Evolutionary conservation across 225 moss, liverwort and hornwort species (phyloP).

Genomic region (Marchantia polymorpha): DNA sequence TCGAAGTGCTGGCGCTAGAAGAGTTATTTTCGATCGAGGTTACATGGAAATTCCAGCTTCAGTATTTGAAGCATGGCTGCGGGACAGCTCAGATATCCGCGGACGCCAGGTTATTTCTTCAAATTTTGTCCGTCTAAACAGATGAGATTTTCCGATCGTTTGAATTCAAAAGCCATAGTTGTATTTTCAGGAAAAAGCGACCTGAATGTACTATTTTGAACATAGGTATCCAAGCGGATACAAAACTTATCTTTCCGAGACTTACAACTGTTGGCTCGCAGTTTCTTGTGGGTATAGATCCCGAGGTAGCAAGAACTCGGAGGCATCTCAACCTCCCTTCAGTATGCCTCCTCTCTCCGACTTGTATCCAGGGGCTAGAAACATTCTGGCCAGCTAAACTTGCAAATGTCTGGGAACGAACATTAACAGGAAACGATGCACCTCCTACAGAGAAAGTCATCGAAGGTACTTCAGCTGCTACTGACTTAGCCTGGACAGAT

Average conservation of each 20-base stretch:
- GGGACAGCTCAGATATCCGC: conserved; percentile 32
- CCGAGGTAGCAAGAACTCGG: background rate
- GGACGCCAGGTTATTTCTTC: conserved; percentile 21
- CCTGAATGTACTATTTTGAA: too few species aligned
- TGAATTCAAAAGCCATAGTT: too few species aligned
- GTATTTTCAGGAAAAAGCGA: too few species aligned
- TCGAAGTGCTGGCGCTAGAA: conserved; percentile 1
- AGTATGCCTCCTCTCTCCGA: conserved; percentile 19
- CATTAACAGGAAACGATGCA: background rate
- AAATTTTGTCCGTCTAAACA: too few species aligned
- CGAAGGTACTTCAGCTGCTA: too few species aligned
- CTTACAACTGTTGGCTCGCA: background rate
- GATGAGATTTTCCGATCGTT: too few species aligned
- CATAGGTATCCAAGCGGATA: too few species aligned
- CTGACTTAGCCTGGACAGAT: too few species aligned
- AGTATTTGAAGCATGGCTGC: conserved; percentile 41
- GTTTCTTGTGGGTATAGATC: conserved; percentile 5
- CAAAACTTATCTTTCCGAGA: background rate
- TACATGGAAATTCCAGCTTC: conserved; percentile 28
- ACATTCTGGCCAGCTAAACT: conserved; percentile 34
- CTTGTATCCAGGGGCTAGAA: conserved; percentile 16
- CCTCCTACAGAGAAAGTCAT: background rate
- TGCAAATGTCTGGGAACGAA: conserved; percentile 27
- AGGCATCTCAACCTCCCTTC: conserved; percentile 35
- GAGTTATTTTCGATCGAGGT: conserved; percentile 9